Base-by-base conservation (phyloP, 1,139 yeast species). In the Candida sanyaensis region DNA sequence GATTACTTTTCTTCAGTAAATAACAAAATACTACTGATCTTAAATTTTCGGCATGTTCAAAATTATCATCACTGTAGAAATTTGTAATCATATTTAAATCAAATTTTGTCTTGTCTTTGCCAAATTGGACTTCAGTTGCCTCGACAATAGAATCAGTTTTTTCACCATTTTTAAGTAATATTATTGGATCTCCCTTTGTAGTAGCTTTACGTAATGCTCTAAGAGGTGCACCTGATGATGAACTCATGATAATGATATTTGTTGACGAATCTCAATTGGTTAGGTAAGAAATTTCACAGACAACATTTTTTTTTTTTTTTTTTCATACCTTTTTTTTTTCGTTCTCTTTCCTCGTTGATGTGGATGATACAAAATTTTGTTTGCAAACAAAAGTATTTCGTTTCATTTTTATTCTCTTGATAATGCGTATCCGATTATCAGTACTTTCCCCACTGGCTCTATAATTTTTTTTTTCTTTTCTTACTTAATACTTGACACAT, bases 1-100 rank as follows among this genome's bases (percentile, higher is more conserved):
- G 87, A 37, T 86, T 81, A 33, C 87, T 75, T 50, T 88, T 91
- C 51, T 81, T 84, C 55, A 83, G 82, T 30, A 85, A 55, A 95
- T 96, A 93, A 56, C 96, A 88, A 62, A 90, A 90, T 34, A 84
- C 78, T 4, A 89, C 84, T 1, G 87, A 81, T 53, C 82, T 72
- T 49, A 88, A 69, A n/a, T 77, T 71, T 44, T 85, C 75, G 17
- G 69, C 66, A n/a, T 40, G 28, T 23, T 30, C 33, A 8, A 40
- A 40, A 12, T 63, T 66, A 41, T 72, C 82, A 44, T 83, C 86
- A 44, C 80, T 74, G 51, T 71, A 70, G 58, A 87, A 86, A 49
- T 79, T 77, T 3, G 96, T 86, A n/a, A 55, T 53, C 11, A 66
- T 64, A 56, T 77, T 73, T 43, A 87, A 61, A 48, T 62, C 63